Percentiles rank a stretch among this genome's conserved stretches.
Conservation (phyloP, 208 protist genomes). For the Dictyostelium gargantuum region DNA sequence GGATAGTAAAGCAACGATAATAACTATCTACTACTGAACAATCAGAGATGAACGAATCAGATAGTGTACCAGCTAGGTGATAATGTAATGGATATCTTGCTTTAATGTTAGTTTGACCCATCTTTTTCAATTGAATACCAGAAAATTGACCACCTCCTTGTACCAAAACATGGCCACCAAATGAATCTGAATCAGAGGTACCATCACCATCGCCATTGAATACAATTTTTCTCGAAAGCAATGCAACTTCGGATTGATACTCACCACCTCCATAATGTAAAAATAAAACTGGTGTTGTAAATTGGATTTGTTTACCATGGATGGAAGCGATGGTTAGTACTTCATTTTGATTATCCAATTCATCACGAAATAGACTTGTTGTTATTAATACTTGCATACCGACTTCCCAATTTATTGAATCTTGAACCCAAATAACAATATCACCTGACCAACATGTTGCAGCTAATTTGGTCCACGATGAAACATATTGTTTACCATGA, state of each 20-base stretch:
- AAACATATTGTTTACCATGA: constrained; percentile 70
- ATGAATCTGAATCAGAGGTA: constrained; percentile 12
- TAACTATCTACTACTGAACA: constrained; percentile 68
- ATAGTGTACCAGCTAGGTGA: constrained; percentile 44
- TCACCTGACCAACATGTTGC: constrained; percentile 64
- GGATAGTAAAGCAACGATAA: constrained; percentile 78
- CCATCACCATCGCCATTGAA: too few relatives aligned
- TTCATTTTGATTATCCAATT: constrained; percentile 77
- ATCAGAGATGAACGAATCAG: constrained; percentile 64
- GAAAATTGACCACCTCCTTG: constrained; percentile 66
- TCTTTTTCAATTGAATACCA: constrained; percentile 68
- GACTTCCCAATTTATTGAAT: constrained; percentile 79
- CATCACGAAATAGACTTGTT: constrained; percentile 62
- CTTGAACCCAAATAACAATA: constrained; percentile 71
- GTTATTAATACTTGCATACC: constrained; percentile 77
- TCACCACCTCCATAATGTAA: constrained; percentile 78
- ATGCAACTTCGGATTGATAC: constrained; percentile 82
- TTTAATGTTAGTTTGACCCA: constrained; percentile 77
- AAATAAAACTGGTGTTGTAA: constrained; percentile 61
- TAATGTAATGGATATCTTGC: constrained; percentile 81
- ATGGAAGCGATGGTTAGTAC: constrained; percentile 64
- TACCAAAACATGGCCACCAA: constrained; percentile 78
- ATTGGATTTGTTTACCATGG: constrained; percentile 32
- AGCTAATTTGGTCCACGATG: constrained; percentile 72
- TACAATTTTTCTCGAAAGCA: constrained; percentile 74